Percentiles rank a stretch among this genome's conserved stretches.
phyloP scores from a whole-genome alignment of 805 yeast genomes.

The Pichia heedii region DNA sequence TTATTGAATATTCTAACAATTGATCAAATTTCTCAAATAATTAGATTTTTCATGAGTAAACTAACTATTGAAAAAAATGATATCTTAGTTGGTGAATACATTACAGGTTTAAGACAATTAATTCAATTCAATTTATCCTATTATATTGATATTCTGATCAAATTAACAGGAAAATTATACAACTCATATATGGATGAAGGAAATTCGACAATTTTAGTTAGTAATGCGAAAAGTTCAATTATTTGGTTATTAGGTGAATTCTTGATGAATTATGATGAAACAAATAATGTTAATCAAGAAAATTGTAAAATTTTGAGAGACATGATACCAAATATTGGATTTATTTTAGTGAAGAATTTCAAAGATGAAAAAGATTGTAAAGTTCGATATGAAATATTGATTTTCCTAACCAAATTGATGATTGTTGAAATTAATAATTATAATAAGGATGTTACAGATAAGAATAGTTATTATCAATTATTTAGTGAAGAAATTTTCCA shows the following conservation, averaged over 20 bases:
- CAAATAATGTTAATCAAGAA: neutral
- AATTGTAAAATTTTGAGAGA: constrained; percentile 9
- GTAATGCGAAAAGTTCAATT: constrained; percentile 65
- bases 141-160: constrained; percentile 47
- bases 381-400: constrained; percentile 63
- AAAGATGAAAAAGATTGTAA: constrained; percentile 38
- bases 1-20: constrained; percentile 20
- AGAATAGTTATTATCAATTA: constrained; percentile 27
- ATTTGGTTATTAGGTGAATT: constrained; percentile 91
- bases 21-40: constrained; percentile 43
- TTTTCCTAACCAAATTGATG: constrained; percentile 65
- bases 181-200: constrained; percentile 4
- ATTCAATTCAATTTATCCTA: constrained; percentile 53
- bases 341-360: constrained; percentile 47
- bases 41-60: constrained; percentile 55
- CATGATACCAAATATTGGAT: constrained; percentile 68
- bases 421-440: constrained; percentile 42
- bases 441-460: constrained; percentile 10
- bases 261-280: constrained; percentile 22
- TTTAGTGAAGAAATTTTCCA: constrained; percentile 31
- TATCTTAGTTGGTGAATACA: constrained; percentile 47
- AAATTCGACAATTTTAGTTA: constrained; percentile 9
- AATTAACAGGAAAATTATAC: constrained; percentile 30
- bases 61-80: constrained; percentile 18
- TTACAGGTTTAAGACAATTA: constrained; percentile 63